Evolutionary conservation across 352 stramenopile genomes (phyloP), one percentile per base, ranked within the genome.

Genomic region (Lagenidium sp.): DNA sequence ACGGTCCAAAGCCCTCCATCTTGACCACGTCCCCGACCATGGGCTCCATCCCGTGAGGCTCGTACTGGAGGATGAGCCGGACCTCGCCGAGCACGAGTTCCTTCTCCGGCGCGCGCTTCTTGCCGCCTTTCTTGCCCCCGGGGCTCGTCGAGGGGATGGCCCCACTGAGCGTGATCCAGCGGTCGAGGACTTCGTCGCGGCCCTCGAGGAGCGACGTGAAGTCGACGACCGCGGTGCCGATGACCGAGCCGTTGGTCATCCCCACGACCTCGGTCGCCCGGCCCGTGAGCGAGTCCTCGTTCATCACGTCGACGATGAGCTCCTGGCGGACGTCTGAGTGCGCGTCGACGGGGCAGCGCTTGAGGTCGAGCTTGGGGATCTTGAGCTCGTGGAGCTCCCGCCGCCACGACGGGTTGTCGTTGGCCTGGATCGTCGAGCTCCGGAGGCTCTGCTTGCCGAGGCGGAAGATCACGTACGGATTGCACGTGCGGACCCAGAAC

Each of bases 391-490:
- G 57, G 25, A 85, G 50, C 52, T 90, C 78, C 15, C 70, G 60
- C 19, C 75, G 72, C 78, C 78, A 90, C 30, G 68, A 78, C 4
- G 78, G 78, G 45, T 85, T 87, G 53, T 85, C 67, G 36, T 83
- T 87, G 48, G 47, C 55, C 37, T 64, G 45, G 50, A 90, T 85
- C 10, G 78, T 90, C 32, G 71, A 65, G 47, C 69, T 85, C 37
- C 78, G 78, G 21, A 60, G 51, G 38, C 61, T 82, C 45, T 82
- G 65, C 51, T 83, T 84, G 29, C 78, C 78, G 21, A 86, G 45
- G 30, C 78, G 75, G 51, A 90, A 90, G 47, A 90, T 90, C 52
- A 90, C 72, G 55, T 90, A 90, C 23, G 78, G 75, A 34, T 87
- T 87, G 54, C 78, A 90, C 26, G 72, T 85, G 44, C 75, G 78